A percentile compares a stretch with the other conserved stretches of the same genome.
Evolutionary conservation across 345 rosid genomes (phyloP).

Genomic region (Carallia pectinifolia): DNA sequence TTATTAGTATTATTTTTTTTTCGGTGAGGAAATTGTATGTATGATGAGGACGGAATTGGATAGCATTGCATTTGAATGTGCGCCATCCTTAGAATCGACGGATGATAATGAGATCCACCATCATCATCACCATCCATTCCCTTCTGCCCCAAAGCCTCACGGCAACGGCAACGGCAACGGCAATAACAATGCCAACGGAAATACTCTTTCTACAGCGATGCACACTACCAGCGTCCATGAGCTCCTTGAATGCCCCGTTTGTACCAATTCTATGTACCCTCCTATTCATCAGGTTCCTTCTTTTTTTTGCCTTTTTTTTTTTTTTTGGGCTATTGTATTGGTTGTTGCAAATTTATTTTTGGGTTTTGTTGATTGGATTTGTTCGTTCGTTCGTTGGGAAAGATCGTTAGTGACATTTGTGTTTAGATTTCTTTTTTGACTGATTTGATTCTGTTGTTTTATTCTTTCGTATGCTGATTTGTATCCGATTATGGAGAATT

Average conservation of each 20-base stretch:
- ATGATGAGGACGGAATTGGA: conserved; percentile 10
- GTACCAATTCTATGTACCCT: conserved; percentile 98
- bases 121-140: conserved; percentile 8
- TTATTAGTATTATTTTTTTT: too few species aligned
- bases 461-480: background rate
- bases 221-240: conserved; percentile 94
- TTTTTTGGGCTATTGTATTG: background rate
- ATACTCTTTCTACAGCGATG: conserved; percentile 17
- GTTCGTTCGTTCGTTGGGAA: too few species aligned
- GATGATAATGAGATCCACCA: conserved; percentile 34
- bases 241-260: conserved; percentile 96
- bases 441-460: background rate
- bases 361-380: too few species aligned
- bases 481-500: background rate
- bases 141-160: conserved; percentile 29
- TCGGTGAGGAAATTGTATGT: background rate
- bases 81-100: conserved; percentile 21
- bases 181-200: conserved; percentile 3
- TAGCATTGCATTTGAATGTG: conserved; percentile 26
- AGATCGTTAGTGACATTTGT: background rate
- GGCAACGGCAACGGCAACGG: conserved; percentile 1
- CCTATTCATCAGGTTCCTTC: conserved; percentile 91
- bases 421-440: background rate
- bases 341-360: background rate
- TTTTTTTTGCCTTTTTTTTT: background rate